Evolutionary conservation across 169 alveolate genomes (phyloP).

Genomic region (Plasmodium ovale): DNA sequence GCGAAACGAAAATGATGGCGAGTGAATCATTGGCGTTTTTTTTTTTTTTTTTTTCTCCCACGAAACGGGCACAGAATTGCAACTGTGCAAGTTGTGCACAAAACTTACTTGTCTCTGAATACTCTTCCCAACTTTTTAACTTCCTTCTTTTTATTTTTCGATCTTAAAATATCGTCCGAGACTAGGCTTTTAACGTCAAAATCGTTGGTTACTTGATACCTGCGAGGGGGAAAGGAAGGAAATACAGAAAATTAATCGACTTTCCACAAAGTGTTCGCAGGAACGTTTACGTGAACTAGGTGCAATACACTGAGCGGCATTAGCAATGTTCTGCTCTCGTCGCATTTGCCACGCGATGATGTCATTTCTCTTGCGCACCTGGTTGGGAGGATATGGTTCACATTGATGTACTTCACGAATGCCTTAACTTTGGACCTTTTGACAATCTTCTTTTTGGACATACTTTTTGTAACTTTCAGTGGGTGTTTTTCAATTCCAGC

Average conservation of each 20-base stretch:
- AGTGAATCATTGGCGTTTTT: not conserved
- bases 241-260: no score
- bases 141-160: conserved; percentile 71
- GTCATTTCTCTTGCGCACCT: conserved; percentile 85
- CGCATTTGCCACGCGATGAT: not conserved
- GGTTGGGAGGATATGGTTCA: conserved; percentile 98
- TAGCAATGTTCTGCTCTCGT: no score
- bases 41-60: not conserved
- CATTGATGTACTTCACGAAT: conserved; percentile 97
- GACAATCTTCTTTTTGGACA: conserved; percentile 93
- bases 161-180: conserved; percentile 28
- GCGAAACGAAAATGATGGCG: not conserved
- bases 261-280: no score
- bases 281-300: no score
- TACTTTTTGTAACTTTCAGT: conserved; percentile 93
- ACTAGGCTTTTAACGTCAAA: conserved; percentile 64
- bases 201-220: conserved; percentile 72
- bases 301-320: no score
- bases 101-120: conserved; percentile 73
- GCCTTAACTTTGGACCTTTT: conserved; percentile 95
- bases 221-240: no score
- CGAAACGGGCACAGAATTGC: not conserved
- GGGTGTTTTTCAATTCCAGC: conserved; percentile 98
- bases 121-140: conserved; percentile 70
- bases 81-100: no score